phyloP scores from a whole-genome alignment of 2,329 filamentous ascomycete genomes.

The Rutstroemia sp. region DNA sequence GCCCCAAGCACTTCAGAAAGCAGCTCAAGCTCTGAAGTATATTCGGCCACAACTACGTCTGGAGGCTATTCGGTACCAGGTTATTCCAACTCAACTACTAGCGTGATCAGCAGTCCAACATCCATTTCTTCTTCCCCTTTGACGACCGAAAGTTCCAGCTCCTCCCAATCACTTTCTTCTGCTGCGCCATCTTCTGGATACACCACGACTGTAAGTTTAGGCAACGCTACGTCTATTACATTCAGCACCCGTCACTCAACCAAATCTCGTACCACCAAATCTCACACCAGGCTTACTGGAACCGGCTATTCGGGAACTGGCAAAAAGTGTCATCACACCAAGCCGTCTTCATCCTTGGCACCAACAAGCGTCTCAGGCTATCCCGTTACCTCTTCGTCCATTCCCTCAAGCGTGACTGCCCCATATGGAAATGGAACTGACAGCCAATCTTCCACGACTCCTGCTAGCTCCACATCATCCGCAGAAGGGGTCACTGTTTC shows the following conservation, averaged over 20 bases:
- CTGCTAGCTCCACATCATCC: neutral
- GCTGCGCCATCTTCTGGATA: conserved; percentile 1
- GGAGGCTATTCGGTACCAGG: neutral
- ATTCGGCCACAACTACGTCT: neutral
- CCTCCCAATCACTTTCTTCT: neutral
- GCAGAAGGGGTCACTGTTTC: neutral
- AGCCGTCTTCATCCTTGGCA: neutral
- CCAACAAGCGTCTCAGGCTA: neutral
- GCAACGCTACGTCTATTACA: neutral
- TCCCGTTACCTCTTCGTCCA: neutral
- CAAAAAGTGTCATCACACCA: conserved; percentile 8
- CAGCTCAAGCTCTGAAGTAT: too few species aligned
- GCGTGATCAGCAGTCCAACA: neutral
- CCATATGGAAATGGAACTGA: conserved; percentile 6
- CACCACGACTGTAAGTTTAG: neutral
- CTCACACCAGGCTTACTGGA: neutral
- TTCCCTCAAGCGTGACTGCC: neutral
- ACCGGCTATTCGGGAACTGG: neutral
- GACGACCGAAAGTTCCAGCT: neutral
- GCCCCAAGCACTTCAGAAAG: too few species aligned
- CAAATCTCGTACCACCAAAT: neutral
- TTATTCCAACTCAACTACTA: neutral
- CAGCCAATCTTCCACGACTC: neutral
- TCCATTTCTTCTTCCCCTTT: neutral
- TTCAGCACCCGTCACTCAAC: neutral